Conservation (phyloP, 129 eudicot genomes). For the Flaveria trinervia region DNA sequence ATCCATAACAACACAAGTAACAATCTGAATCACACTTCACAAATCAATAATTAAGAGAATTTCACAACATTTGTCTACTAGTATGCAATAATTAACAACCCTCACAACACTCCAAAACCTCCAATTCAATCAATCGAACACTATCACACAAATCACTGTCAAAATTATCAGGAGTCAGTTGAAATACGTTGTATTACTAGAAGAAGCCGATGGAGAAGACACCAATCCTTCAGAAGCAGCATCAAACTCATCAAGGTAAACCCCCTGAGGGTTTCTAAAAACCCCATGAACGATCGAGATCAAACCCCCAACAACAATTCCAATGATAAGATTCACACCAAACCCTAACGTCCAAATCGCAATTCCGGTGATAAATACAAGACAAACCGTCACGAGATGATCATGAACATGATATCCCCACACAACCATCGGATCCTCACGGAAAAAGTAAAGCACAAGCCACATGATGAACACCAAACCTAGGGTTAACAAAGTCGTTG, state of each 20-base stretch:
- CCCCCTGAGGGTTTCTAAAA: constrained; percentile 54
- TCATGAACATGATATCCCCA: constrained; percentile 56
- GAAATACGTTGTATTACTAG: constrained; percentile 19
- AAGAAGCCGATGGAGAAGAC: constrained; percentile 31
- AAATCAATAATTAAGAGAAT: constrained; percentile 8
- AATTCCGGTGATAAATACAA: constrained; percentile 33
- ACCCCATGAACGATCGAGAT: constrained; percentile 48
- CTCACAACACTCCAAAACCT: constrained; percentile 17
- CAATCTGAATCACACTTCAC: constrained; percentile 23
- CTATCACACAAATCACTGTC: constrained; percentile 32
- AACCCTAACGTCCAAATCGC: constrained; percentile 48
- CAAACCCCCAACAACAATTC: constrained; percentile 48
- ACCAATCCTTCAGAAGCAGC: constrained; percentile 53
- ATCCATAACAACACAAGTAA: constrained; percentile 13
- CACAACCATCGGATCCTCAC: constrained; percentile 70
- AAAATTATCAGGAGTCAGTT: background rate
- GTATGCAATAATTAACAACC: background rate
- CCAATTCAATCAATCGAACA: constrained; percentile 26
- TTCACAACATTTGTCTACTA: background rate
- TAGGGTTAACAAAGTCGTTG: constrained; percentile 34
- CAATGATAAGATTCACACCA: constrained; percentile 37
- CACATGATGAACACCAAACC: constrained; percentile 41
- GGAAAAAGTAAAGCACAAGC: constrained; percentile 58
- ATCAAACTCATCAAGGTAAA: constrained; percentile 60
- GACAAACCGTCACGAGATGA: constrained; percentile 40